Conservation (phyloP, 2,329 filamentous ascomycete genomes). For the Pestalotiopsis sp. region DNA sequence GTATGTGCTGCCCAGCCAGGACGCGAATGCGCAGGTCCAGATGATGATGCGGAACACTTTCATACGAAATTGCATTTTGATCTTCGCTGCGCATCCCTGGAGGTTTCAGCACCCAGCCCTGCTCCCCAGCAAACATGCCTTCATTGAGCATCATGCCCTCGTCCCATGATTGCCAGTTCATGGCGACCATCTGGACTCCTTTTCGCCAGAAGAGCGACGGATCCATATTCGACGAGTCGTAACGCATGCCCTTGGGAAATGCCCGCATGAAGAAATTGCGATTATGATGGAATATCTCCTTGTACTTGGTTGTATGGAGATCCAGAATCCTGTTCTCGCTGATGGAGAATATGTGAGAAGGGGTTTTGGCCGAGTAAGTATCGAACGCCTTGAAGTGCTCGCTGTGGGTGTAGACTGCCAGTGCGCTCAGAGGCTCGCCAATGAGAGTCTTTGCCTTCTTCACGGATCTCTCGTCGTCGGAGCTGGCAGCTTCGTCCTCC, state of each 20-base stretch:
- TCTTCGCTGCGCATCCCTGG: conserved; percentile 63
- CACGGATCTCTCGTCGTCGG: conserved; percentile 42
- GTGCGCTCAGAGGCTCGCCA: conserved; percentile 66
- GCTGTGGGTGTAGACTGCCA: conserved; percentile 86
- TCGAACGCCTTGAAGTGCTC: conserved; percentile 76
- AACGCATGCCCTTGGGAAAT: conserved; percentile 77
- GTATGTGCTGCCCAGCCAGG: conserved; percentile 74
- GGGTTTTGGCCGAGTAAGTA: conserved; percentile 60
- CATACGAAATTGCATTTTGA: conserved; percentile 39
- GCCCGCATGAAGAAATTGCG: conserved; percentile 85
- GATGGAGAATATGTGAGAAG: conserved; percentile 81
- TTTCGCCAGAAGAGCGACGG: conserved; percentile 89
- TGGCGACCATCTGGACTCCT: conserved; percentile 94
- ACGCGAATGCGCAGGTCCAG: conserved; percentile 72
- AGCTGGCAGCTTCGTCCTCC: conserved; percentile 41
- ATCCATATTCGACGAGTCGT: conserved; percentile 93
- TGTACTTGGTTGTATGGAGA: conserved; percentile 61
- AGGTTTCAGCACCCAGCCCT: conserved; percentile 86
- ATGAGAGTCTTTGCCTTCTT: conserved; percentile 61
- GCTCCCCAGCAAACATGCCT: conserved; percentile 88
- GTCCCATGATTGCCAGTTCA: conserved; percentile 97
- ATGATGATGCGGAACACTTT: conserved; percentile 48
- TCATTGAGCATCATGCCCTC: conserved; percentile 95
- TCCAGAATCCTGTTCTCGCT: conserved; percentile 74
- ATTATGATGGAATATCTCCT: conserved; percentile 84